Percentiles rank a stretch among this genome's conserved stretches.
Evolutionary conservation across 169 alveolate genomes (phyloP).

Genomic region (Plasmodium gonderi): DNA sequence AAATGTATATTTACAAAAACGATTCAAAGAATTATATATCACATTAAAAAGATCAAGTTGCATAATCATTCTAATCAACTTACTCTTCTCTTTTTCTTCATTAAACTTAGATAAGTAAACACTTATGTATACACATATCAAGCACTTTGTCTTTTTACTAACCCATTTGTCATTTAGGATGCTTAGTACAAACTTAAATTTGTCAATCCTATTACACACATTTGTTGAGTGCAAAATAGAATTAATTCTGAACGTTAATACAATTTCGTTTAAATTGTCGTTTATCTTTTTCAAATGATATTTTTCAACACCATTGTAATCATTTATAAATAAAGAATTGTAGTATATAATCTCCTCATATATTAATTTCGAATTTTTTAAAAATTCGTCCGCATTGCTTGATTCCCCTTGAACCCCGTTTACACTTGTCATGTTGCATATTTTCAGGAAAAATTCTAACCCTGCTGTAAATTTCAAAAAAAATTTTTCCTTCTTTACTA

Average conservation of each 20-base stretch:
- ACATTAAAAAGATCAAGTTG: slow-evolving; percentile 17
- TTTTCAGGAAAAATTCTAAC: not conserved
- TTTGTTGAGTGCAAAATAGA: not conserved
- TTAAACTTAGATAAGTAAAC: slow-evolving; percentile 12
- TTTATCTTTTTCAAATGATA: slow-evolving; percentile 14
- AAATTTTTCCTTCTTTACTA: slow-evolving; percentile 7
- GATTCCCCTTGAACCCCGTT: not conserved
- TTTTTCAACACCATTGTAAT: slow-evolving; percentile 8
- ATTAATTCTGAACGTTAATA: slow-evolving; percentile 21
- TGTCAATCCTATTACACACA: not conserved
- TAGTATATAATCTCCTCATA: slow-evolving; percentile 54
- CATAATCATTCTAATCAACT: slow-evolving; percentile 2
- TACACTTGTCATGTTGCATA: not conserved
- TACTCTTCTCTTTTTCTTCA: slow-evolving; percentile 14
- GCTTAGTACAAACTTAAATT: not conserved
- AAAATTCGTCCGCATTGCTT: not conserved
- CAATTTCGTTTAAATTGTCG: not conserved
- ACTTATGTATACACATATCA: slow-evolving; percentile 52
- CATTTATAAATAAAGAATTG: not conserved
- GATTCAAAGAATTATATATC: slow-evolving; percentile 19
- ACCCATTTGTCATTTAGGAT: not conserved
- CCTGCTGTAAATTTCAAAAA: slow-evolving; percentile 3
- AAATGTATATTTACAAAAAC: slow-evolving; percentile 28
- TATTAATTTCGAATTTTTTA: not conserved
- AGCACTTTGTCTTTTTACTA: slow-evolving; percentile 11